A percentile compares a stretch with the other conserved stretches of the same genome.
phyloP scores from a whole-genome alignment of 352 stramenopile species.

The Phytopythium ostracodes region DNA sequence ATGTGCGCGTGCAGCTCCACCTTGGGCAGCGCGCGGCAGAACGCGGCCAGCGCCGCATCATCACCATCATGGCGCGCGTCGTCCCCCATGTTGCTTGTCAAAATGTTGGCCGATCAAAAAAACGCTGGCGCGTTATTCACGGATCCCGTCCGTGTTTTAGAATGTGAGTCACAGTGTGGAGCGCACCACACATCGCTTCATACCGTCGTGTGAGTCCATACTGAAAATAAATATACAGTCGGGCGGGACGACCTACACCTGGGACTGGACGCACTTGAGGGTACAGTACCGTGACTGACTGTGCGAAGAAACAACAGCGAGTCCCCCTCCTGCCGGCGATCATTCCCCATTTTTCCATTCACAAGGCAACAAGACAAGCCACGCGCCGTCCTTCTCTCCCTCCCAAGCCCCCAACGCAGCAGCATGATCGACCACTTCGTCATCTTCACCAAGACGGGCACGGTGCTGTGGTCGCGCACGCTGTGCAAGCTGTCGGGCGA shows the following conservation, averaged over 20 bases:
- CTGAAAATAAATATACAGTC: not conserved
- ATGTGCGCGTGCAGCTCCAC: slow-evolving; percentile 89
- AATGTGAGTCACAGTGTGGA: slow-evolving; percentile 5
- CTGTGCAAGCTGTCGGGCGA: slow-evolving; percentile 85
- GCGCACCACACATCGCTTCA: slow-evolving; percentile 6
- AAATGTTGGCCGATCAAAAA: not conserved
- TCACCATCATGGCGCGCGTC: slow-evolving; percentile 4
- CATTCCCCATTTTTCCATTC: not conserved
- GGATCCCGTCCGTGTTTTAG: too few species aligned
- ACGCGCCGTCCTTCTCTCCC: not conserved
- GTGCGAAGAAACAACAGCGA: not conserved
- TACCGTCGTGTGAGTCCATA: not conserved
- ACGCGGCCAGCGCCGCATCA: slow-evolving; percentile 24
- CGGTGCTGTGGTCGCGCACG: slow-evolving; percentile 87
- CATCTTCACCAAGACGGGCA: slow-evolving; percentile 90
- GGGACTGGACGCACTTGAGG: not conserved
- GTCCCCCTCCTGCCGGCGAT: not conserved
- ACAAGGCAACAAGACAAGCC: not conserved
- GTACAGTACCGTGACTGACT: not conserved
- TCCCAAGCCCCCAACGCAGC: not conserved
- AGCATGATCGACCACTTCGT: slow-evolving; percentile 92
- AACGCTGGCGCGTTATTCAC: too few species aligned
- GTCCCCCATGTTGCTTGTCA: slow-evolving; percentile 14
- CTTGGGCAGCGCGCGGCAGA: slow-evolving; percentile 66
- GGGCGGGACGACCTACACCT: not conserved